Evolutionary conservation across 345 rosid genomes (phyloP).

Genomic region (Corymbia maculata): DNA sequence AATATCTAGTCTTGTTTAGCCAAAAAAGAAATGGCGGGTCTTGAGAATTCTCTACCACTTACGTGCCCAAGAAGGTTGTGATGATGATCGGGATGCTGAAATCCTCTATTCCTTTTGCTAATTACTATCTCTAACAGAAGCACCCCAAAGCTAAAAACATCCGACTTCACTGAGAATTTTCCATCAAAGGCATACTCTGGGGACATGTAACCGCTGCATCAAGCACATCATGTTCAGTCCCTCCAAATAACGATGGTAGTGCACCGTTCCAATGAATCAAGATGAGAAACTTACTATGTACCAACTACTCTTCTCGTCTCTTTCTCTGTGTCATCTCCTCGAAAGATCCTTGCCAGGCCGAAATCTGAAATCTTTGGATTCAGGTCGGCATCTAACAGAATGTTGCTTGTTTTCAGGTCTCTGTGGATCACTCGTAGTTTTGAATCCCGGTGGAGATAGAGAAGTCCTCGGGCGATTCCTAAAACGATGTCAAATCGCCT

Average conservation of each 20-base stretch:
- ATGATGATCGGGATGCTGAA: slow-evolving; percentile 10
- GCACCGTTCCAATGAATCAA: accelerated
- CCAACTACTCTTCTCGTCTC: background rate
- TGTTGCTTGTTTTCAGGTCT: too few species aligned
- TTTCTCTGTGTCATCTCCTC: background rate
- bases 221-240: accelerated
- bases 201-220: background rate
- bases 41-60: background rate
- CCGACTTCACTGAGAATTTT: background rate
- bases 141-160: background rate
- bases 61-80: slow-evolving; percentile 11
- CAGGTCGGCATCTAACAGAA: too few species aligned
- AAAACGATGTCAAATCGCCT: too few species aligned
- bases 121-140: slow-evolving; percentile 9
- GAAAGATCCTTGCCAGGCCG: background rate
- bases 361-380: too few species aligned
- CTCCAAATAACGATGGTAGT: background rate
- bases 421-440: too few species aligned
- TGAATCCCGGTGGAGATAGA: too few species aligned
- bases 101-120: slow-evolving; percentile 36
- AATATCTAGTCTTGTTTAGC: background rate
- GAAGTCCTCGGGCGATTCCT: too few species aligned
- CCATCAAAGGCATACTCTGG: background rate
- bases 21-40: background rate
- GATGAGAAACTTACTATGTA: background rate